Evolutionary conservation across 148 eudicot genomes (phyloP), one percentile per base, ranked within the genome.

Genomic region (Diospyros lotus): DNA sequence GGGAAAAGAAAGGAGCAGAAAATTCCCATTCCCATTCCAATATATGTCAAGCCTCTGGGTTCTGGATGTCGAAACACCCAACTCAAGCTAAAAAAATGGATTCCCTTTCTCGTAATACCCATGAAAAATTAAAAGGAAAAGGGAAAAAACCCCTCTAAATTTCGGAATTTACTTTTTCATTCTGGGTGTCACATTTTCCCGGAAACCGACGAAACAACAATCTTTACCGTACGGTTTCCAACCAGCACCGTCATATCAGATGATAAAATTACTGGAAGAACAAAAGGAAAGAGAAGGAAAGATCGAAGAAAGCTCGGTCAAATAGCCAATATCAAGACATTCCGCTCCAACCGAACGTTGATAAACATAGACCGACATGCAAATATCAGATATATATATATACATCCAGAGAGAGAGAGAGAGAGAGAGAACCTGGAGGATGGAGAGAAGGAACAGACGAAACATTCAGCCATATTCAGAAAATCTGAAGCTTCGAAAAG

Each of bases 1-100:
- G 69, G 69, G 69, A n/a, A 66, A 66, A 65, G 50, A 46, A 46
- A 66, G n/a, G 39, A 45, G 39, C 41, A 7, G 6, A 66, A 17
- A 45, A 7, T 66, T 46, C 2, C 14, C 5, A 9, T 9, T 48
- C 56, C 40, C 4, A 9, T 65, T 65, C 43, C 7, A 15, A 17
- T 65, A 12, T 12, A 58, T 4, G 1, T 12, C 2, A 59, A 18
- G 9, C 63, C 2, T 5, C 6, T 17, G 40, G 63, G 6, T 59
- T 6, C 4, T 17, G 9, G 40, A 9, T n/a, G 46, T 46, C 5
- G 3, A 67, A 67, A 44, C 9, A 10, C 14, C 40, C 51, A 66
- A 0, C 53, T 50, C 13, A 48, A 46, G 17, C 14, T 46, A 18
- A 12, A 18, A 17, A 1, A 43, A 13, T 17, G 63, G n/a, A 2